phyloP scores from a whole-genome alignment of 805 yeast species.

The Saturnispora silvae region DNA sequence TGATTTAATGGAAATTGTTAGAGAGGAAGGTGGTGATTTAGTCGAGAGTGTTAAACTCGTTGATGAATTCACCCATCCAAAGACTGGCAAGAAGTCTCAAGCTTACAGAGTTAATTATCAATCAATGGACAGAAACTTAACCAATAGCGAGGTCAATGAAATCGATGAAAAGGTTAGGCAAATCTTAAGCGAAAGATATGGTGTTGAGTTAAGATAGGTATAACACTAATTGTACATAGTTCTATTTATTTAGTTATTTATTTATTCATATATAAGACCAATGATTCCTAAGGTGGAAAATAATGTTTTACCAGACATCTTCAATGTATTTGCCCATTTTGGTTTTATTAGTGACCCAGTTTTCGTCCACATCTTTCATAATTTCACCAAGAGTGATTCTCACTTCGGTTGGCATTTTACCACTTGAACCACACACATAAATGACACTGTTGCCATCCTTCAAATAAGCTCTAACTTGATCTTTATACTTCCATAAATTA shows the following conservation, averaged over 20 bases:
- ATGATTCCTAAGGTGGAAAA: no score
- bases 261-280: no score
- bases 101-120: conserved; percentile 90
- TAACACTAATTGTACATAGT: neutral
- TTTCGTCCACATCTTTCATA: conserved; percentile 1
- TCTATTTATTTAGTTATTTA: no score
- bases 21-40: conserved; percentile 74
- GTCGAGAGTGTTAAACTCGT: conserved; percentile 75
- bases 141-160: conserved; percentile 72
- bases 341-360: conserved; percentile 47
- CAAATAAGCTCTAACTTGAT: conserved; percentile 41
- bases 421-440: conserved; percentile 87
- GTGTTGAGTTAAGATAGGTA: conserved; percentile 42
- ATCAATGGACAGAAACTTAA: conserved; percentile 87
- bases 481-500: conserved; percentile 41
- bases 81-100: conserved; percentile 62
- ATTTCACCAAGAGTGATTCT: conserved; percentile 67
- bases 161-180: conserved; percentile 58
- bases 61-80: conserved; percentile 82
- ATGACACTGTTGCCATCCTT: conserved; percentile 50
- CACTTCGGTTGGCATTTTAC: conserved; percentile 81
- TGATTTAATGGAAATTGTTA: conserved; percentile 88
- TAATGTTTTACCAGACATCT: conserved; percentile 63
- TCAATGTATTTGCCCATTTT: conserved; percentile 49
- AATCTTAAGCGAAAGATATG: conserved; percentile 40